Conservation (phyloP, 2,329 filamentous ascomycete genomes). For the Aspergillus arachidicola region DNA sequence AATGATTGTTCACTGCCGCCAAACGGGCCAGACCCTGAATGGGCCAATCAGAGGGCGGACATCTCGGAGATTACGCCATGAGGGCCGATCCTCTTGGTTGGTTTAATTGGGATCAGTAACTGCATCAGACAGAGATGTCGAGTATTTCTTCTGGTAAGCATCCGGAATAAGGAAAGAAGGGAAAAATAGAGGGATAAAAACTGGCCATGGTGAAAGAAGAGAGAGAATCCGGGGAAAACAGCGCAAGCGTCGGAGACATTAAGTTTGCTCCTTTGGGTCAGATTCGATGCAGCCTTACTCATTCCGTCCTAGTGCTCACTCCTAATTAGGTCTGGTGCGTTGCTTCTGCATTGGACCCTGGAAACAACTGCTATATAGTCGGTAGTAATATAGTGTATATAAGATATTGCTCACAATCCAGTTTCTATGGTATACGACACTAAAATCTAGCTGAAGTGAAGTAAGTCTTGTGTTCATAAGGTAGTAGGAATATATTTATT, state of each 20-base stretch:
- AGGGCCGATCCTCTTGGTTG: background rate
- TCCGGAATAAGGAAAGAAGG: too few relatives aligned
- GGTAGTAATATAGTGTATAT: too few relatives aligned
- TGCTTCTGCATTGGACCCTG: too few relatives aligned
- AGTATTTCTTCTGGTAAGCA: background rate
- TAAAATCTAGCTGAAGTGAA: too few relatives aligned
- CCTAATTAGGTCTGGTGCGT: background rate
- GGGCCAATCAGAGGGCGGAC: background rate
- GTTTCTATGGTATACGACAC: too few relatives aligned
- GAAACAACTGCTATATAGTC: too few relatives aligned
- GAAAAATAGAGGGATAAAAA: too few relatives aligned
- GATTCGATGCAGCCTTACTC: background rate
- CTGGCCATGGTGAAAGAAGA: background rate
- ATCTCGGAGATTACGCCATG: background rate
- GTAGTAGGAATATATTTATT: too few relatives aligned
- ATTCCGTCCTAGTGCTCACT: background rate
- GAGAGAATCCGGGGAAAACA: background rate
- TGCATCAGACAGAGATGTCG: too few relatives aligned
- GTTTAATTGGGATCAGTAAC: background rate
- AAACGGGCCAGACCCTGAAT: background rate
- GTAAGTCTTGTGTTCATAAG: too few relatives aligned
- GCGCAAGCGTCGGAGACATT: background rate
- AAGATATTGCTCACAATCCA: too few relatives aligned
- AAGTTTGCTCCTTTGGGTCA: background rate
- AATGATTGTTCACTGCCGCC: conserved; percentile 5